Evolutionary conservation across 2,329 filamentous ascomycete genomes (phyloP).

Genomic region (Exophiala phaeomuriformis): DNA sequence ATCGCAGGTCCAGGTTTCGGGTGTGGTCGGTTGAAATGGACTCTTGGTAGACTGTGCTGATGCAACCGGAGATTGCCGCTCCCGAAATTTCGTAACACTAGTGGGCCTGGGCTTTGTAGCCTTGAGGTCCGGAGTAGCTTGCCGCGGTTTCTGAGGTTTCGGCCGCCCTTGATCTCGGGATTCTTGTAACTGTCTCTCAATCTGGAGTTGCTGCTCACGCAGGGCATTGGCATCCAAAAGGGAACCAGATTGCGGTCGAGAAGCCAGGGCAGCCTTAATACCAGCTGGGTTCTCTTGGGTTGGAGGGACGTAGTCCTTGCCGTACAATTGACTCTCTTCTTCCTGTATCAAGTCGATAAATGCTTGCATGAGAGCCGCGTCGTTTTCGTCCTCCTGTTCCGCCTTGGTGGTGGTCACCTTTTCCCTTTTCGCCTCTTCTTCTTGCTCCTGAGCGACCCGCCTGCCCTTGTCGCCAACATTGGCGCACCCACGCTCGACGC

Average conservation of each 20-base stretch:
- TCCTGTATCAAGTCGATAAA: conserved; percentile 81
- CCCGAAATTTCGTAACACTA: no score
- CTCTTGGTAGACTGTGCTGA: background rate
- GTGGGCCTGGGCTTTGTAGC: background rate
- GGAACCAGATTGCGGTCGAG: conserved; percentile 31
- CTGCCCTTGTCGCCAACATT: conserved; percentile 60
- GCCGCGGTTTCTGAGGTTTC: background rate
- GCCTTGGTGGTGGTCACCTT: conserved; percentile 76
- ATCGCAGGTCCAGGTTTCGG: conserved; percentile 51
- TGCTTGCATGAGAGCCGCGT: conserved; percentile 75
- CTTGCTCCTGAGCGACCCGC: conserved; percentile 59
- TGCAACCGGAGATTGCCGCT: no score
- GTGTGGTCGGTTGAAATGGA: conserved; percentile 5
- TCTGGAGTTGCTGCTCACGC: conserved; percentile 16
- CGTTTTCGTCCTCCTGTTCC: conserved; percentile 83
- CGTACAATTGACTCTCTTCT: conserved; percentile 58
- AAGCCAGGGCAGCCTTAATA: conserved; percentile 33
- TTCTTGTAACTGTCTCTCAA: conserved; percentile 14
- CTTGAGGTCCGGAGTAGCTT: background rate
- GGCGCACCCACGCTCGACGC: conserved; percentile 65
- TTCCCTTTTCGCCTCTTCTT: conserved; percentile 43
- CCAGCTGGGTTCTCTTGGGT: conserved; percentile 49
- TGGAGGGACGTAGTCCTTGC: conserved; percentile 48
- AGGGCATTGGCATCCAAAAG: conserved; percentile 7
- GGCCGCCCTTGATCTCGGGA: conserved; percentile 2